phyloP scores from a whole-genome alignment of 768 basidiomycete genomes.

The Lepiota subincarnata region DNA sequence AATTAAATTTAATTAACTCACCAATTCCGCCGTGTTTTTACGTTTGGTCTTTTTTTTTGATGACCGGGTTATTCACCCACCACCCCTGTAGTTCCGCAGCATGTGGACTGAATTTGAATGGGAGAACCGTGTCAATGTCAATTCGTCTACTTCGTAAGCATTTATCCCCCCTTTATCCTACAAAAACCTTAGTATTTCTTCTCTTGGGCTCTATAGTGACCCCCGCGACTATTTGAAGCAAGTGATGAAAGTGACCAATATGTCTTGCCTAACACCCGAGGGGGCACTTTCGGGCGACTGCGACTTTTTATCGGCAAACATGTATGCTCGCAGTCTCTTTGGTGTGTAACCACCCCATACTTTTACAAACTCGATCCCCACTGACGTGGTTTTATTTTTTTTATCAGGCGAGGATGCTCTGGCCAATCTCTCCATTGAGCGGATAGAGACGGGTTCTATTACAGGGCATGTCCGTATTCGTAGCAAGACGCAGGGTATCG shows the following conservation, averaged over 20 bases:
- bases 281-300: constrained; percentile 95
- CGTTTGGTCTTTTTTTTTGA: too few relatives aligned
- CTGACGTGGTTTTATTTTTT: neutral
- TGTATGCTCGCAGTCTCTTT: constrained; percentile 93
- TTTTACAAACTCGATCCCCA: neutral
- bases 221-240: constrained; percentile 88
- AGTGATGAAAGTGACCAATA: constrained; percentile 96
- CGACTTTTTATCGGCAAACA: constrained; percentile 94
- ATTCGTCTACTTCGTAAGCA: constrained; percentile 74
- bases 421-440: constrained; percentile 91
- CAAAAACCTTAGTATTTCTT: neutral
- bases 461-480: constrained; percentile 94
- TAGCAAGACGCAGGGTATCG: constrained; percentile 97
- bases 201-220: constrained; percentile 42
- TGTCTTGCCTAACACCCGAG: constrained; percentile 94
- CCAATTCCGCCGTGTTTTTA: too few relatives aligned
- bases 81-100: constrained; percentile 68
- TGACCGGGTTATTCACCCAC: neutral
- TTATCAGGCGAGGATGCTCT: constrained; percentile 86
- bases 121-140: constrained; percentile 98
- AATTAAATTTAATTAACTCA: too few relatives aligned
- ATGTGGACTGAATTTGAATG: constrained; percentile 99
- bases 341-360: constrained; percentile 49
- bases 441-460: constrained; percentile 74
- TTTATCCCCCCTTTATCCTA: constrained; percentile 3